These are phyloP conservation scores for Cucurbita maxima DNA, from an alignment of 306 rosid species.

Conservation along the genomic window DNA sequence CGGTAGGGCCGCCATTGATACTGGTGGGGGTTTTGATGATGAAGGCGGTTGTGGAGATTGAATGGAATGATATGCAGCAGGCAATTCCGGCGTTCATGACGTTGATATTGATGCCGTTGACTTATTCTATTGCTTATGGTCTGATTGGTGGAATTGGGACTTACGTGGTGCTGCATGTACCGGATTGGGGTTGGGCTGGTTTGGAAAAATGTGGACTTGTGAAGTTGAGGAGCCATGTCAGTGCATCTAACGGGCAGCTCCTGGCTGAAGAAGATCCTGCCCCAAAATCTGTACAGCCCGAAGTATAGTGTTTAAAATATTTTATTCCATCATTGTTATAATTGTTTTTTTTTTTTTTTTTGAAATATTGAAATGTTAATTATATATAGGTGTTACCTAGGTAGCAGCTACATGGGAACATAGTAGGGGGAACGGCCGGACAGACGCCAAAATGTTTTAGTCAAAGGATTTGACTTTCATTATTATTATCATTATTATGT, in stretches of 20 bases:
- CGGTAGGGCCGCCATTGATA: conserved; percentile 96
- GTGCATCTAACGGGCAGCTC: background rate
- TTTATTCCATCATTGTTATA: background rate
- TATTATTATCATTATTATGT: background rate
- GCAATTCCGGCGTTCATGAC: conserved; percentile 93
- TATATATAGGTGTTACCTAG: background rate
- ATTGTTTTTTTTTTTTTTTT: background rate
- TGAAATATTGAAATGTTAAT: background rate
- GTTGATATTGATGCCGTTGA: conserved; percentile 66
- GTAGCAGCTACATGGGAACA: background rate
- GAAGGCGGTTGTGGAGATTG: conserved; percentile 76
- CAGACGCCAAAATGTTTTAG: background rate
- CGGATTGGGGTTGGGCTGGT: conserved; percentile 46
- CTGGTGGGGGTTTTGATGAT: conserved; percentile 93
- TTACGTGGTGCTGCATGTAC: conserved; percentile 42
- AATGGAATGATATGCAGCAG: conserved; percentile 87
- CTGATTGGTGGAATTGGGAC: conserved; percentile 87
- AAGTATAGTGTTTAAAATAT: background rate
- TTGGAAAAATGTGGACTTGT: conserved; percentile 20
- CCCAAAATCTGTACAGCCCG: background rate
- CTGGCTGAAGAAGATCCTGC: background rate
- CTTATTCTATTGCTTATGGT: conserved; percentile 83
- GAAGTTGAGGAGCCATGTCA: conserved; percentile 6
- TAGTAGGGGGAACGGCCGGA: background rate
- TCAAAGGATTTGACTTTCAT: background rate